phyloP scores from a whole-genome alignment of 768 basidiomycete genomes.

The Punctularia strigosozonata region DNA sequence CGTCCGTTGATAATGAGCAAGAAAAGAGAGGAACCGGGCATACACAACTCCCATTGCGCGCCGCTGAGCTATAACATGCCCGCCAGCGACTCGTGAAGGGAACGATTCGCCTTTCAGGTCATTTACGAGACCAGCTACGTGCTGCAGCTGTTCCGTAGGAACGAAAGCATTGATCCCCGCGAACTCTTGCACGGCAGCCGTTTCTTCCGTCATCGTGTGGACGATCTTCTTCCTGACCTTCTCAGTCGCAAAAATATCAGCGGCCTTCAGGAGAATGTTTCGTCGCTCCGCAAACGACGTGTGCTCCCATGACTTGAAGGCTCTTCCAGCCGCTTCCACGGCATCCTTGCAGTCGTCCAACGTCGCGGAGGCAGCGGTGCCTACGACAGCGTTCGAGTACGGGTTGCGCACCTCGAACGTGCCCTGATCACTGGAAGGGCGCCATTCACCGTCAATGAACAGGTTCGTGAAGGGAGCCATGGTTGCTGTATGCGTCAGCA shows the following conservation, averaged over 20 bases:
- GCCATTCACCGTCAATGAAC: conserved; percentile 23
- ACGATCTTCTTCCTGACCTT: conserved; percentile 23
- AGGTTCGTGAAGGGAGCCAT: conserved; percentile 23
- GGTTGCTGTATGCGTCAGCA: too few species aligned
- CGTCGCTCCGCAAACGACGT: conserved; percentile 21
- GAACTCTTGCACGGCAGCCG: conserved; percentile 14
- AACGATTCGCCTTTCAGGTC: conserved; percentile 27
- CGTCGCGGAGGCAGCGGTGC: conserved; percentile 30
- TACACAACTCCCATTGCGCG: conserved; percentile 39
- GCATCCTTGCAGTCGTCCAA: conserved; percentile 31
- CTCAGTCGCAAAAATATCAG: conserved; percentile 28
- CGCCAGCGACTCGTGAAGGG: conserved; percentile 25
- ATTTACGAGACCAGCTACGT: conserved; percentile 22
- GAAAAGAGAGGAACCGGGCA: conserved; percentile 8
- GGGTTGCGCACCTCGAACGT: conserved; percentile 34
- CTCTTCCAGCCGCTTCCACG: conserved; percentile 28
- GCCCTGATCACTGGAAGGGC: conserved; percentile 17
- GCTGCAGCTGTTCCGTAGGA: conserved; percentile 15
- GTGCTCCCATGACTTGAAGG: conserved; percentile 34
- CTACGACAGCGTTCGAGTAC: conserved; percentile 26
- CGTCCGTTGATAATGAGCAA: background rate
- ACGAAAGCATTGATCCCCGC: conserved; percentile 13
- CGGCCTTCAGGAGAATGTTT: conserved; percentile 33
- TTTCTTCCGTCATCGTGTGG: conserved; percentile 24
- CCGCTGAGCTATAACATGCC: conserved; percentile 24